phyloP scores from a whole-genome alignment of 257 asterid genomes.

The Solanum etuberosum region DNA sequence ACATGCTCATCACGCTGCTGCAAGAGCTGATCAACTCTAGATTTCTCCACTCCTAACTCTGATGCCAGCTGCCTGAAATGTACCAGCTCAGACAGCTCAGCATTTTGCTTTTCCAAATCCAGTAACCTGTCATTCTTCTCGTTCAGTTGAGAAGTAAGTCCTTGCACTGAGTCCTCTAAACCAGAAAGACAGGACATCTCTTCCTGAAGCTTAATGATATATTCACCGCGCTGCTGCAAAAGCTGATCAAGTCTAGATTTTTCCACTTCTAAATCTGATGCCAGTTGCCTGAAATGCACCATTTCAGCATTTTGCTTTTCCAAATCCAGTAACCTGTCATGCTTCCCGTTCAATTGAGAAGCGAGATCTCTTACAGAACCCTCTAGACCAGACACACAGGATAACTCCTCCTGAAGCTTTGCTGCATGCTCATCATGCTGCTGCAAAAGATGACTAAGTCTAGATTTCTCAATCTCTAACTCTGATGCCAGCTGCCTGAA shows the following conservation, averaged over 20 bases:
- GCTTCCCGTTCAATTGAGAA: conserved; percentile 27
- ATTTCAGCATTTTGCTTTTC: conserved; percentile 44
- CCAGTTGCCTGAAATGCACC: conserved; percentile 32
- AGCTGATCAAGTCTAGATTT: conserved; percentile 40
- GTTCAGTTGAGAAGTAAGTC: conserved; percentile 40
- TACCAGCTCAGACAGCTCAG: conserved; percentile 42
- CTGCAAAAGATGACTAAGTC: conserved; percentile 33
- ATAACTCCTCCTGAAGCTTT: conserved; percentile 24
- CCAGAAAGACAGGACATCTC: conserved; percentile 20
- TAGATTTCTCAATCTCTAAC: conserved; percentile 53
- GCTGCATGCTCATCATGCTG: conserved; percentile 33
- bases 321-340: conserved; percentile 21
- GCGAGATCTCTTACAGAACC: conserved; percentile 39
- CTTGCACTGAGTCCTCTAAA: conserved; percentile 36
- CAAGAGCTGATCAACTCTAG: conserved; percentile 35
- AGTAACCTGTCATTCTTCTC: conserved; percentile 24
- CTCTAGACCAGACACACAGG: conserved; percentile 34
- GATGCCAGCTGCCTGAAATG: conserved; percentile 33
- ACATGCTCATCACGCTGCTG: conserved; percentile 30
- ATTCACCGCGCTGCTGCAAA: conserved; percentile 30
- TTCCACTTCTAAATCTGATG: conserved; percentile 47
- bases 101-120: conserved; percentile 29
- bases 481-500: conserved; percentile 38
- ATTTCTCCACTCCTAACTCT: conserved; percentile 52
- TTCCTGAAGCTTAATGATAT: conserved; percentile 27